phyloP scores from a whole-genome alignment of 2,329 filamentous ascomycete genomes.

The Calonectria montana region DNA sequence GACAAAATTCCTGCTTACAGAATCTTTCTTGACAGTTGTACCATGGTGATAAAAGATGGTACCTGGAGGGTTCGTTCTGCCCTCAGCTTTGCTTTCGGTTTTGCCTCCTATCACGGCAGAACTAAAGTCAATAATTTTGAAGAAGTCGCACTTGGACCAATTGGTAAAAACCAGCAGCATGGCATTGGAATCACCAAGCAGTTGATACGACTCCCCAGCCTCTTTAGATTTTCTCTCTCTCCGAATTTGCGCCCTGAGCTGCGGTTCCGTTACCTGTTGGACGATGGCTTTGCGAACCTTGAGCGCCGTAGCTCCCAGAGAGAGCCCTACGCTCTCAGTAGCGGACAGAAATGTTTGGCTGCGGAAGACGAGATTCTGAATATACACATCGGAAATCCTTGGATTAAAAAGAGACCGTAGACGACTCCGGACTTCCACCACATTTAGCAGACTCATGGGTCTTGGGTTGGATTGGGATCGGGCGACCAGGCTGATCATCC shows the following conservation, averaged over 20 bases:
- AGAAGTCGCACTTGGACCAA: conserved; percentile 4
- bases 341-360: not conserved
- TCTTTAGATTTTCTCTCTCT: not conserved
- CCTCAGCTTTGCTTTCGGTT: not conserved
- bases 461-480: not conserved
- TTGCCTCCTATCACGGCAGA: not conserved
- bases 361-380: not conserved
- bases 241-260: not conserved
- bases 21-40: not conserved
- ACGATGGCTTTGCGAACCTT: not conserved
- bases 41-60: not conserved
- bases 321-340: not conserved
- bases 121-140: not conserved
- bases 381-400: not conserved
- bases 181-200: not conserved
- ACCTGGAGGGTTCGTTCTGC: not conserved
- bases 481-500: not conserved
- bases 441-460: not conserved
- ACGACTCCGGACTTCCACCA: not conserved
- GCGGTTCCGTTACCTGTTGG: not conserved
- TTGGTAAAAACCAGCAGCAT: not conserved
- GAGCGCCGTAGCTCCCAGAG: not conserved
- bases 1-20: not conserved
- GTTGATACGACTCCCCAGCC: not conserved
- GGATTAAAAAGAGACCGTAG: not conserved